Percentiles rank a stretch among this genome's conserved stretches.
phyloP scores from a whole-genome alignment of 108 stramenopile genomes.

The Heterococcus sp. region DNA sequence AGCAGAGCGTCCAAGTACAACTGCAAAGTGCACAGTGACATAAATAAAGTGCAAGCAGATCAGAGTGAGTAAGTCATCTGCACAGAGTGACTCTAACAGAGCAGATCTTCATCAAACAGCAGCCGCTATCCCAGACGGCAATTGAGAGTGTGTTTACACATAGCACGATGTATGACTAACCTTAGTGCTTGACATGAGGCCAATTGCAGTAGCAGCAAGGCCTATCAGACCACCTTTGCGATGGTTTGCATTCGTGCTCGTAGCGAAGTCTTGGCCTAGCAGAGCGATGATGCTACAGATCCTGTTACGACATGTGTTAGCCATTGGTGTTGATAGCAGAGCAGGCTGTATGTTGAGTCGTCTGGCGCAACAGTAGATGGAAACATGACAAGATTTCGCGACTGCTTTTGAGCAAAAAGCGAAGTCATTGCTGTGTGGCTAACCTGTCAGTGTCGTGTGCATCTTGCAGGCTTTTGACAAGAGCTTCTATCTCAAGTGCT shows the following conservation, averaged over 20 bases:
- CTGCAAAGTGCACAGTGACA: not conserved
- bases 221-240: constrained; percentile 97
- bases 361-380: too few relatives aligned
- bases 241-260: constrained; percentile 92
- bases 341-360: too few relatives aligned
- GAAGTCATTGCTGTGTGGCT: too few relatives aligned
- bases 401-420: too few relatives aligned
- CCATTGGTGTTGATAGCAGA: too few relatives aligned
- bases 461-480: constrained; percentile 78
- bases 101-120: not conserved
- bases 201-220: constrained; percentile 90
- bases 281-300: constrained; percentile 77
- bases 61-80: not conserved
- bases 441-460: constrained; percentile 37
- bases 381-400: too few relatives aligned
- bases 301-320: constrained; percentile 38
- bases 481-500: constrained; percentile 89
- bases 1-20: constrained; percentile 72
- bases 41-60: not conserved
- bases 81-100: not conserved
- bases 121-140: not conserved
- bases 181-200: constrained; percentile 63
- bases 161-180: not conserved
- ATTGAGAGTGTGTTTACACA: too few relatives aligned
- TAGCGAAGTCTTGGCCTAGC: constrained; percentile 89